These are phyloP conservation scores for Entomortierella parvispora DNA, from an alignment of 192 early-diverging fungal species.

Conservation along the genomic window DNA sequence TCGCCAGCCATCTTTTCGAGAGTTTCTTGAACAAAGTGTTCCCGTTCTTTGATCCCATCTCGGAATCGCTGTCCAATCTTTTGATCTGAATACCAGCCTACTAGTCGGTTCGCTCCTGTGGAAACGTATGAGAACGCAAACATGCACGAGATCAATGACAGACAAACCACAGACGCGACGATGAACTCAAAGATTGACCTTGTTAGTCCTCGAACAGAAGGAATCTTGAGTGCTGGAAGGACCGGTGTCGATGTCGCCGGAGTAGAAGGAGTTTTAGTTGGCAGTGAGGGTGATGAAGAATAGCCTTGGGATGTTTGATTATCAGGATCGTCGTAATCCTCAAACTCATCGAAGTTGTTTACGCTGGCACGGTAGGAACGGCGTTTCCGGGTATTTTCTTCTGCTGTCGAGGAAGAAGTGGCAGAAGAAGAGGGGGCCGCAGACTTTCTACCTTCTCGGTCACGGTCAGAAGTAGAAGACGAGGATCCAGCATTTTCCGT, in stretches of 20 bases:
- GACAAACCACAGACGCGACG: constrained; percentile 26
- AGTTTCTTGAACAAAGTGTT: constrained; percentile 40
- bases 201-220: constrained; percentile 14
- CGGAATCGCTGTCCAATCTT: constrained; percentile 45
- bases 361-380: background rate
- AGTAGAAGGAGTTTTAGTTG: background rate
- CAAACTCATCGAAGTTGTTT: background rate
- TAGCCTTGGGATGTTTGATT: background rate
- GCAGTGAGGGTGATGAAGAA: background rate
- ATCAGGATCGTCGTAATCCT: background rate
- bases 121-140: constrained; percentile 43
- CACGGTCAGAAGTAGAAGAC: background rate
- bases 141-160: constrained; percentile 28
- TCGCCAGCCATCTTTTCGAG: constrained; percentile 52
- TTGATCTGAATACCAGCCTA: constrained; percentile 48
- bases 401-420: background rate
- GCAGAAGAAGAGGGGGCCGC: background rate
- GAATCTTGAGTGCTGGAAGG: constrained; percentile 26
- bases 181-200: constrained; percentile 31
- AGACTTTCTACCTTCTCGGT: constrained; percentile 4
- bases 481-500: background rate
- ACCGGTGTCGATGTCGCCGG: background rate
- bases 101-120: constrained; percentile 24
- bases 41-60: constrained; percentile 39
- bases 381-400: constrained; percentile 8